Evolutionary conservation across 2,329 filamentous ascomycete genomes (phyloP).

Genomic region (Chalara sp.): DNA sequence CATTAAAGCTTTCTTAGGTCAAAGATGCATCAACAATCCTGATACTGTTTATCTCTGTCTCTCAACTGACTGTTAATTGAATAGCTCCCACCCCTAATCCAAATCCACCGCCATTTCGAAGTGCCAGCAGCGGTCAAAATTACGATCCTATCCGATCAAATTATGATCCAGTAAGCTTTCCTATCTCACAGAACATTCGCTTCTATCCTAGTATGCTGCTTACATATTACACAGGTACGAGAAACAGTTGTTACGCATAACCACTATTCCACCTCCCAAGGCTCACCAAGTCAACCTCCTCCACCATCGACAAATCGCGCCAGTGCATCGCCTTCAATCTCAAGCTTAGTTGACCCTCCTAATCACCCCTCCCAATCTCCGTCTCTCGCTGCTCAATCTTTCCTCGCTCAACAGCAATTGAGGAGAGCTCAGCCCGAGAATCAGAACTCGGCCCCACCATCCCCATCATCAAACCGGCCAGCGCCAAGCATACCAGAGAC

Average conservation of each 20-base stretch:
- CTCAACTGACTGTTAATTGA: no score
- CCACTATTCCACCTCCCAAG: slow-evolving; percentile 35
- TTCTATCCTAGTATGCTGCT: neutral
- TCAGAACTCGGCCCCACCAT: slow-evolving; percentile 22
- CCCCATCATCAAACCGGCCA: slow-evolving; percentile 21
- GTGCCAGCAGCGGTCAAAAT: slow-evolving; percentile 63
- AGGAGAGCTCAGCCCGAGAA: slow-evolving; percentile 15
- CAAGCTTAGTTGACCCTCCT: slow-evolving; percentile 76
- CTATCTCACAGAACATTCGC: no score
- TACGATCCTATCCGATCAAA: slow-evolving; percentile 86
- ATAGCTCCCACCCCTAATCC: neutral
- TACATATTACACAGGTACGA: slow-evolving; percentile 30
- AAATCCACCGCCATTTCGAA: slow-evolving; percentile 5
- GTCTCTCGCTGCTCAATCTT: slow-evolving; percentile 25
- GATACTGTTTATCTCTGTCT: no score
- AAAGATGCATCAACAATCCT: no score
- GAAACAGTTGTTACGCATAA: slow-evolving; percentile 44
- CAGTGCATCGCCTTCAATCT: slow-evolving; percentile 87
- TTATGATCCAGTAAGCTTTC: slow-evolving; percentile 45
- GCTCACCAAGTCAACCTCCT: slow-evolving; percentile 36
- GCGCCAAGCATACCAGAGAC: slow-evolving; percentile 14
- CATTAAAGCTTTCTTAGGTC: no score
- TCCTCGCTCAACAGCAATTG: slow-evolving; percentile 27
- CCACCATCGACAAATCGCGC: slow-evolving; percentile 54
- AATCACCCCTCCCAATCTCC: slow-evolving; percentile 26